Conservation (phyloP, 345 rosid genomes). For the Euphorbia tirucalli region DNA sequence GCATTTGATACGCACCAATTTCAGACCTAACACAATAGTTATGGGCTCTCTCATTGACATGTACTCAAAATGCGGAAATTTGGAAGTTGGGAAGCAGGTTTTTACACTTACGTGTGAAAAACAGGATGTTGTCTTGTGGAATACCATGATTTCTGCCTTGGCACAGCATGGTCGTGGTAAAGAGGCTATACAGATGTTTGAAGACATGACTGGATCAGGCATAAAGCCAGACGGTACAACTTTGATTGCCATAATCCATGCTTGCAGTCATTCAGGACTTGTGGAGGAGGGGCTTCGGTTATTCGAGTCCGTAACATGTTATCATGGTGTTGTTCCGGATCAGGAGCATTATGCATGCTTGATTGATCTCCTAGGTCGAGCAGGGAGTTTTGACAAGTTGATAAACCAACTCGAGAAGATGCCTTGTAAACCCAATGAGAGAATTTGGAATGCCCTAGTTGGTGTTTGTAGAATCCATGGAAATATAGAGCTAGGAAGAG, state of each 20-base stretch:
- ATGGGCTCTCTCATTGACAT: conserved; percentile 78
- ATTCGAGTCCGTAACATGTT: conserved; percentile 46
- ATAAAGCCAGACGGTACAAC: conserved; percentile 59
- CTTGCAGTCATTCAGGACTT: conserved; percentile 73
- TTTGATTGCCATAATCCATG: conserved; percentile 55
- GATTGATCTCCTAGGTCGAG: conserved; percentile 71
- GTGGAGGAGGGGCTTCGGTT: conserved; percentile 55
- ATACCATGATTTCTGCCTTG: conserved; percentile 77
- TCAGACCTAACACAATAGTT: conserved; percentile 58
- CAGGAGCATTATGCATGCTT: conserved; percentile 76
- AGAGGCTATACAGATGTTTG: conserved; percentile 46
- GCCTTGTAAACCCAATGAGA: conserved; percentile 47
- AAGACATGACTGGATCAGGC: conserved; percentile 48
- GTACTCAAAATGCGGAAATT: conserved; percentile 71
- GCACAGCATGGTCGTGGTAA: conserved; percentile 71
- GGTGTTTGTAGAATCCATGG: conserved; percentile 58
- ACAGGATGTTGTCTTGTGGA: conserved; percentile 65
- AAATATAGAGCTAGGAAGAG: conserved; percentile 50
- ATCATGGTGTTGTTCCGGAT: conserved; percentile 49
- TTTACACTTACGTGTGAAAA: conserved; percentile 42
- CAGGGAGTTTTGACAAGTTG: conserved; percentile 51
- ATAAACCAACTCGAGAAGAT: conserved; percentile 43
- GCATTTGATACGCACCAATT: conserved; percentile 44
- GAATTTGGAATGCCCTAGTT: conserved; percentile 50
- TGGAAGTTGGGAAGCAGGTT: conserved; percentile 46